Evolutionary conservation across 176 grass and related monocot species (phyloP).

Genomic region (maize (Zea mays)): DNA sequence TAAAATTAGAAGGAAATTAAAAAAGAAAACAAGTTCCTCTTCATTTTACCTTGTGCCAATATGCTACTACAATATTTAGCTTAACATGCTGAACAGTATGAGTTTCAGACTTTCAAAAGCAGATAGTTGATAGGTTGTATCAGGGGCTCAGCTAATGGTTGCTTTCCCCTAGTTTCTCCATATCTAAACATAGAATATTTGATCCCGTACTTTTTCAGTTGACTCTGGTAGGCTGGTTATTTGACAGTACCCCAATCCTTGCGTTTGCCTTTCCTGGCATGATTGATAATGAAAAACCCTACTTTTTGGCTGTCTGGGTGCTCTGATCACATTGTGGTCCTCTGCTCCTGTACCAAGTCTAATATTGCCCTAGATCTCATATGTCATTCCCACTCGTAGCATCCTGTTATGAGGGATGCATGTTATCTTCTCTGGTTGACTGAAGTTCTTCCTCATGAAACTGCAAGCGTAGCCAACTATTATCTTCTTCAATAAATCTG

Average conservation of each 20-base stretch:
- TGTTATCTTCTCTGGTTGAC: slow-evolving; percentile 58
- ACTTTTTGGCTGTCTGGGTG: background rate
- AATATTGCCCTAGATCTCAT: slow-evolving; percentile 41
- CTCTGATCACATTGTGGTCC: background rate
- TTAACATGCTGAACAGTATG: background rate
- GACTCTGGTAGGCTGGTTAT: background rate
- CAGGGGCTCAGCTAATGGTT: background rate
- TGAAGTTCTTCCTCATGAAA: slow-evolving; percentile 75
- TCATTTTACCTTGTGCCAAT: background rate
- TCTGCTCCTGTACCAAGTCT: background rate
- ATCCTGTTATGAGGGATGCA: slow-evolving; percentile 56
- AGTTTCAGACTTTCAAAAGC: background rate
- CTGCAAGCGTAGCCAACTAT: slow-evolving; percentile 57
- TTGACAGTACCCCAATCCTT: background rate
- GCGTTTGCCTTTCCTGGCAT: background rate
- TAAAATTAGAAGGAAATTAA: background rate
- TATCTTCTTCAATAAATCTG: slow-evolving; percentile 46
- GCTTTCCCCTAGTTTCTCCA: background rate
- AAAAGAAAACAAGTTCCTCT: background rate
- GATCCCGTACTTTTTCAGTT: background rate
- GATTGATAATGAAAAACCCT: background rate
- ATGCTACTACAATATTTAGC: background rate
- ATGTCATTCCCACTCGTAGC: slow-evolving; percentile 67
- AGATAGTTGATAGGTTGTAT: background rate
- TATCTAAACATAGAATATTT: background rate